phyloP scores from a whole-genome alignment of 495 filamentous ascomycete species.

The Xylaria sp. region DNA sequence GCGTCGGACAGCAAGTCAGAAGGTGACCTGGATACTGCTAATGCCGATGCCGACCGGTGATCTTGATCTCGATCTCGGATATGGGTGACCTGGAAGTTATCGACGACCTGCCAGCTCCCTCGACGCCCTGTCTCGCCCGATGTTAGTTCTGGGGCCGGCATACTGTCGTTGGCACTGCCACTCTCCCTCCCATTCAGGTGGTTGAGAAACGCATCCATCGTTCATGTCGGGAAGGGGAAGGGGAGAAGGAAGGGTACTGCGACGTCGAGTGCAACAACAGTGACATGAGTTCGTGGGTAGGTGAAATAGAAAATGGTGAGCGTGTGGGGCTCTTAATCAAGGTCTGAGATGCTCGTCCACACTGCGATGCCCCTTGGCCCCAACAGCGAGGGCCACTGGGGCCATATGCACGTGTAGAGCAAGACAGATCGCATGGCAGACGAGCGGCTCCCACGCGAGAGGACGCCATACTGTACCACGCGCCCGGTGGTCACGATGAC shows the following conservation, averaged over 20 bases:
- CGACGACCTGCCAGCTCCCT: slow-evolving; percentile 26
- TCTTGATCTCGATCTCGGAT: slow-evolving; percentile 50
- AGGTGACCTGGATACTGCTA: slow-evolving; percentile 43
- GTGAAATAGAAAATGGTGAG: slow-evolving; percentile 11
- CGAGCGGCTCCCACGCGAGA: background rate
- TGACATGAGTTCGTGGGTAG: slow-evolving; percentile 6
- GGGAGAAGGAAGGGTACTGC: background rate
- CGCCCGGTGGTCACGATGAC: background rate
- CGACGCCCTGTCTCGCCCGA: slow-evolving; percentile 17
- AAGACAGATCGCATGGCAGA: slow-evolving; percentile 5
- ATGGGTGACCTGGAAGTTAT: slow-evolving; percentile 46
- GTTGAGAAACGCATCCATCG: slow-evolving; percentile 1
- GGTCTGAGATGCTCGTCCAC: slow-evolving; percentile 1
- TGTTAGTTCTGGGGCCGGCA: slow-evolving; percentile 23
- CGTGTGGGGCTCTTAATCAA: slow-evolving; percentile 14
- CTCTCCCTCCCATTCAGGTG: slow-evolving; percentile 7
- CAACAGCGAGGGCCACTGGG: background rate
- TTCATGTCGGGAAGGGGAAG: background rate
- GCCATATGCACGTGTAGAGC: slow-evolving; percentile 4
- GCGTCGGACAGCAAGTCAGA: slow-evolving; percentile 56
- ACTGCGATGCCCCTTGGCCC: slow-evolving; percentile 1
- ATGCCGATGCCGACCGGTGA: slow-evolving; percentile 32
- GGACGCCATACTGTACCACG: background rate
- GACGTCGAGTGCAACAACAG: background rate
- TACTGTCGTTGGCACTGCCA: slow-evolving; percentile 19